These are phyloP conservation scores for Phytophthora hibernalis DNA, from an alignment of 352 stramenopile genomes.

Conservation along the genomic window DNA sequence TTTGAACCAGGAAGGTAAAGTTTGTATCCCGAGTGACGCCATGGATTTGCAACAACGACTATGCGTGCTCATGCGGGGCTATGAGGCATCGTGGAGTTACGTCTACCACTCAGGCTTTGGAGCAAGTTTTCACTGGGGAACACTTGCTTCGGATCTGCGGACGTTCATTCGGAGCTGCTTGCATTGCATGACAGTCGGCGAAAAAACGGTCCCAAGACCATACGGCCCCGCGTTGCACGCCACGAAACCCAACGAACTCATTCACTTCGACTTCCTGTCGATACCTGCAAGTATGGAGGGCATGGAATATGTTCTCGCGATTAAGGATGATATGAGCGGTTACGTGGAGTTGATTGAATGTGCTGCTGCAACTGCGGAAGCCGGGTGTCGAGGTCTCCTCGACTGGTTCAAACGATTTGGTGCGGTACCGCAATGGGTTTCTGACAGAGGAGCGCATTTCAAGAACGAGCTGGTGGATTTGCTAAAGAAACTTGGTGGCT, in stretches of 20 bases:
- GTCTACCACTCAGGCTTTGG: too few species aligned
- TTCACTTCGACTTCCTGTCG: conserved; percentile 52
- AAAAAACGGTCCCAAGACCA: conserved; percentile 17
- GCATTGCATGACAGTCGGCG: conserved; percentile 7
- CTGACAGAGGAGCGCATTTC: conserved; percentile 37
- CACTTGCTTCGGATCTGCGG: conserved; percentile 9
- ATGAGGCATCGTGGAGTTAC: too few species aligned
- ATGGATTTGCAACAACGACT: too few species aligned
- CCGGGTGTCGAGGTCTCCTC: not conserved
- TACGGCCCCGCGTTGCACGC: conserved; percentile 30
- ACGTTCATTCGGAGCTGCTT: too few species aligned
- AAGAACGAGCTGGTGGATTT: conserved; percentile 35
- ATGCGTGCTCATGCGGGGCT: too few species aligned
- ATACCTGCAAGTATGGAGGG: conserved; percentile 10
- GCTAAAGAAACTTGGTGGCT: conserved; percentile 2
- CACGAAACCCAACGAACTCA: conserved; percentile 40
- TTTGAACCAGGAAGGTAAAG: too few species aligned
- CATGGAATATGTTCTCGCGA: conserved; percentile 18
- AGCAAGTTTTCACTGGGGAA: too few species aligned
- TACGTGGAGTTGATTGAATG: conserved; percentile 1
- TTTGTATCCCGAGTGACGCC: too few species aligned
- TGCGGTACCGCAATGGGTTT: conserved; percentile 32
- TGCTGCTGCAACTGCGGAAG: not conserved
- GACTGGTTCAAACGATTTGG: conserved; percentile 46
- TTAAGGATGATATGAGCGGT: conserved; percentile 10